phyloP scores from a whole-genome alignment of 129 eudicot species.

The Flaveria brownii region DNA sequence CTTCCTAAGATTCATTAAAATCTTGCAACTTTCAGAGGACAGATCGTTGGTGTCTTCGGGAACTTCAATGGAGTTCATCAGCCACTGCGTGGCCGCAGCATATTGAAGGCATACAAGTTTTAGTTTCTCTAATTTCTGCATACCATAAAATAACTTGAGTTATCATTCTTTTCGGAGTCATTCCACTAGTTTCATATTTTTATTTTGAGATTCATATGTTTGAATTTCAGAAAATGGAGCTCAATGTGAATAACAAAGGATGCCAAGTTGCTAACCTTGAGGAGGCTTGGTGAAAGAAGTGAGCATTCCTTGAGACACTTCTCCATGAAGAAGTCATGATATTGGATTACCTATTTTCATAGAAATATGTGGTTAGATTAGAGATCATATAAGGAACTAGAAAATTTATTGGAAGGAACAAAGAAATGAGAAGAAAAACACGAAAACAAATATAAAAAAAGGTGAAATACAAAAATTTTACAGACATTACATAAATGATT shows the following conservation, averaged over 20 bases:
- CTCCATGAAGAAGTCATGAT: conserved; percentile 88
- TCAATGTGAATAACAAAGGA: conserved; percentile 4
- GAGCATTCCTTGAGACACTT: conserved; percentile 96
- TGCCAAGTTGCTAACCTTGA: conserved; percentile 61
- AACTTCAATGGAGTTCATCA: conserved; percentile 69
- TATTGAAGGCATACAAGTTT: conserved; percentile 88
- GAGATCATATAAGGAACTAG: not conserved
- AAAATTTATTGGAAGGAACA: not conserved
- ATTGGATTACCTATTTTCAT: conserved; percentile 75
- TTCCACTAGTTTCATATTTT: not conserved
- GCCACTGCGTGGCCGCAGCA: conserved; percentile 86
- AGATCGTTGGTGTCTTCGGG: conserved; percentile 28
- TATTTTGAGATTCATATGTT: not conserved
- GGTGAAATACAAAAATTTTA: not conserved
- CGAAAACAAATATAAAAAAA: not conserved
- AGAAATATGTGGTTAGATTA: conserved; percentile 9
- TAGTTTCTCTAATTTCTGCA: conserved; percentile 95
- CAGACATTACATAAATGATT: conserved; percentile 8
- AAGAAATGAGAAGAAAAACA: not conserved
- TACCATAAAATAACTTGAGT: not conserved
- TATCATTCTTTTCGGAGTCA: not conserved
- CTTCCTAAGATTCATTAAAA: conserved; percentile 55
- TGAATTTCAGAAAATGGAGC: conserved; percentile 5
- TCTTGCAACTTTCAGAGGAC: conserved; percentile 39
- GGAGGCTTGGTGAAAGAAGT: conserved; percentile 89